Base-by-base conservation (phyloP, 495 filamentous ascomycete species). In the Durotheca rogersii region DNA sequence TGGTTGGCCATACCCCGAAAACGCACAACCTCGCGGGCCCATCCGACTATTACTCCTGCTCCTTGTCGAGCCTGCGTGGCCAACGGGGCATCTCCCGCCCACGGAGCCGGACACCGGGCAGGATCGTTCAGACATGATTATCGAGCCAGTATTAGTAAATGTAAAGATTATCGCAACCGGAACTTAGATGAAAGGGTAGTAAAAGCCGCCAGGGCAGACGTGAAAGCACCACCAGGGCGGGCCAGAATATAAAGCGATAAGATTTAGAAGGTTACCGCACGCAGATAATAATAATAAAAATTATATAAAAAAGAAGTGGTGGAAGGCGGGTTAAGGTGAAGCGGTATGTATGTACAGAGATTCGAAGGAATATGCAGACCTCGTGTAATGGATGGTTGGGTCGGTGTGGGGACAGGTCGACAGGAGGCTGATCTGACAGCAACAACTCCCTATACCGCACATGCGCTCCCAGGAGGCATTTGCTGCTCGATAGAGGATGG, bases 101-200 rank as follows among this genome's bases (percentile, higher is more conserved):
- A 57, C 25, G 17, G 54, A 51, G 33, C 54, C 54, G 37, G 54
- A 57, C 4, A 57, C 54, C 30, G 54, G 54, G 23, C 54, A 57
- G 10, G 54, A 57, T 9, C 37, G 47, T 57, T 57, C 54, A 27
- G 47, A 57, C 54, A 57, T 57, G 47, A 38, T 46, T 47, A 47
- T 40, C 32, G 32, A 41, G 20, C 41, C 47, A 23, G 30, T 42
- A 57, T 30, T 45, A 48, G 30, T 9, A 52, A 36, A 38, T 36
- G 7, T 47, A 42, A 14, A 11, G 19, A 35, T 17, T 51, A 43
- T 36, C 23, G 44, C 12, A 31, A 39, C 10, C 35, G 10, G 33
- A 30, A 39, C 32, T 31, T 38, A 46, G 29, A 41, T 30, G 42
- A 15, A 47, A 49, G 16, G n/a, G 42, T 47, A 29, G 46, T 38